Base-by-base conservation (phyloP, 257 asterid species). In the Thymus quinquecostatus region DNA sequence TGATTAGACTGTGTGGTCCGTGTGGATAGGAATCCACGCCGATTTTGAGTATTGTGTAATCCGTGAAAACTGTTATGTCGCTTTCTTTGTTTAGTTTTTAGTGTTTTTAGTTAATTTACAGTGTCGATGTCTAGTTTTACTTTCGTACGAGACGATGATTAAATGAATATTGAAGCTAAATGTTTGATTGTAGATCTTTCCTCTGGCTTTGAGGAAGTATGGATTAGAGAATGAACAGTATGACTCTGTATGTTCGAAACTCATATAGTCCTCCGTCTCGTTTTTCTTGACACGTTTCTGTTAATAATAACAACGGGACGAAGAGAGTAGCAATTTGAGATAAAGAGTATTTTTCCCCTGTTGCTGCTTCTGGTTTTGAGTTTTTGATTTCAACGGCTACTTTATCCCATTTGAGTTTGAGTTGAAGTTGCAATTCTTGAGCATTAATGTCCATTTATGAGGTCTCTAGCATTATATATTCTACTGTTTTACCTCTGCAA, bases 191-290 rank as follows among this genome's bases (percentile, higher is more conserved):
- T 13, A 64, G 70, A 21, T 21, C 21, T 21, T 21, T 21, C 21
- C 21, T 21, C 21, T 21, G 21, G 21, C 21, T 28, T 57, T 44
- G 43, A 44, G 48, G 49, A 58, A 45, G 12, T 32, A 70, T 10
- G n/a, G 11, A 51, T 34, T 63, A 51, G 68, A 34, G 57, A 56
- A 27, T 12, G n/a, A 28, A 66, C 40, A 32, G 66, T 56, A 34
- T 65, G 68, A 66, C 12, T 48, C 10, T 32, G 60, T 33, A 12
- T 28, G 12, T 29, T 6, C 10, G 12, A n/a, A 36, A 40, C 73
- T 53, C 29, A 21, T 0, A 21, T 21, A 21, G 21, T 21, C 21
- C 21, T 21, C 21, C 21, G 21, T 21, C 21, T 21, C 21, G 21
- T 21, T 21, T 21, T 21, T 21, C 21, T 21, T 21, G 21, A 21